A percentile compares a stretch with the other conserved stretches of the same genome.
These are phyloP conservation scores for Thelonectria olida DNA, from an alignment of 2,329 filamentous ascomycete species.

Conservation along the genomic window DNA sequence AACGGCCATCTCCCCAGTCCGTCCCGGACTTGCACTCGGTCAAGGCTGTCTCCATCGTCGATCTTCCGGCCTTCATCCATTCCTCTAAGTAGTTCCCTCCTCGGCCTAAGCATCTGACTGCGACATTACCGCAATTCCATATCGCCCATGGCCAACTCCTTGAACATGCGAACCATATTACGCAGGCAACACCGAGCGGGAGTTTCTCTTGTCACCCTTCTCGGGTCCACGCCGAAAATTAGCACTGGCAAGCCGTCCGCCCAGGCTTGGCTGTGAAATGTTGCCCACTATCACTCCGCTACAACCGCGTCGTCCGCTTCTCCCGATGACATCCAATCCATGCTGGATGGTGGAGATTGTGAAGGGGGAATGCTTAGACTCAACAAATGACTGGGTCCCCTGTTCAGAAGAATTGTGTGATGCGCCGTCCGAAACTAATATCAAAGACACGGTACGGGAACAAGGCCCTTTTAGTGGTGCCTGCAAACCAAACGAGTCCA, in stretches of 20 bases:
- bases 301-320: conserved; percentile 19
- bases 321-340: conserved; percentile 23
- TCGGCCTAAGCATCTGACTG: conserved; percentile 9
- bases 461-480: conserved; percentile 14
- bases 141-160: neutral
- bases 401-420: conserved; percentile 26
- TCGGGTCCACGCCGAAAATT: neutral
- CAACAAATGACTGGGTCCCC: conserved; percentile 19
- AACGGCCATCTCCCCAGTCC: conserved; percentile 1
- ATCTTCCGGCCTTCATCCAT: conserved; percentile 2
- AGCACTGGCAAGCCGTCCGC: conserved; percentile 5
- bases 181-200: neutral
- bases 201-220: neutral
- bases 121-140: neutral
- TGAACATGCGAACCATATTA: no score
- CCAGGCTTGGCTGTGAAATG: conserved; percentile 6
- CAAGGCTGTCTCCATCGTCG: neutral
- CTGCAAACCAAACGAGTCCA: conserved; percentile 15
- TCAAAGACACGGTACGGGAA: conserved; percentile 22
- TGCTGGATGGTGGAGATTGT: conserved; percentile 20
- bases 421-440: conserved; percentile 28
- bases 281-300: conserved; percentile 13
- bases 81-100: neutral
- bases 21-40: neutral
- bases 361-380: conserved; percentile 21